Base-by-base conservation (phyloP, 2,329 filamentous ascomycete species). In the Onygenales sp. region DNA sequence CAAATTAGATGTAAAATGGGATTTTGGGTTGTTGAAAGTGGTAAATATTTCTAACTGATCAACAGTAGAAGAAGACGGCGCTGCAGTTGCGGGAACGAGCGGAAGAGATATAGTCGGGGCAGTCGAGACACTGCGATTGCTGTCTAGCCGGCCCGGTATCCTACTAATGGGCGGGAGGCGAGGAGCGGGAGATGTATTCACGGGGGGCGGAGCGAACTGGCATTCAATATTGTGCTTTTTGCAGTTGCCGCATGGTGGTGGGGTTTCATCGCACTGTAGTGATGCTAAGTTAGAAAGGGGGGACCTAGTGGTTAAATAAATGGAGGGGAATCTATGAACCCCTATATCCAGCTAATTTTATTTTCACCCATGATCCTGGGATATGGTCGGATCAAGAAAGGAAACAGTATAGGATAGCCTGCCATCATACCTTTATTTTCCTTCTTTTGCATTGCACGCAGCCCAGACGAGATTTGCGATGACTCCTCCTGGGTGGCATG, bases 361-460 rank as follows among this genome's bases (percentile, higher is more conserved):
- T 4, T 27, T 27, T 27, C 21, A 27, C 32, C 14, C 9, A 17
- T 44, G 39, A 43, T 42, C 21, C 21, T 3, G 21, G 21, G 21
- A 27, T 27, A 31, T 47, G 3, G 10, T 13, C 34, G 10, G 27
- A 9, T 11, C n/a, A 8, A 40, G 13, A n/a, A 21, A 40, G 47
- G 3, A 11, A 48, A 40, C 2, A n/a, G 37, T 14, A 11, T n/a
- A 32, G 34, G 42, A 45, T 21, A 10, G 40, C 9, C 7, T 21
- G 10, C 31, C 45, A 37, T n/a, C 61, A 52, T 61, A 67, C 65
- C 64, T 68, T 69, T 53, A 69, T 61, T 53, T 67, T 67, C 39
- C 65, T 53, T 54, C 61, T 54, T 52, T 69, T 69, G 54, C 65
- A 69, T 53, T 67, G 64, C 8, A 59, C 36, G 52, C 67, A 69